Base-by-base conservation (phyloP, 495 filamentous ascomycete genomes). In the Podospora tetraspora region DNA sequence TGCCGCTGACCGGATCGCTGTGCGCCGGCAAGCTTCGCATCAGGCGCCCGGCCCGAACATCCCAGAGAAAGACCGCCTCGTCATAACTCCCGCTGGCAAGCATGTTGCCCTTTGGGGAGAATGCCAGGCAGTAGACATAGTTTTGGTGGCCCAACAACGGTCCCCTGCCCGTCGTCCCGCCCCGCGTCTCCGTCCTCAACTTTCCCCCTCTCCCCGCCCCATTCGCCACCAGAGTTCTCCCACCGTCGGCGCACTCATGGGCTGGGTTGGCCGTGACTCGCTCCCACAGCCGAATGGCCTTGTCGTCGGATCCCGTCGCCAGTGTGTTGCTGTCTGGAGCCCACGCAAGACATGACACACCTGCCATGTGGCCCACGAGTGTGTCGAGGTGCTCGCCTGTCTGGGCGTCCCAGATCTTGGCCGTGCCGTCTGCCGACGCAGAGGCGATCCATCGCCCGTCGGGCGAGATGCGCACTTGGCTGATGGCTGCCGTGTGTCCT, bases 61-160 rank as follows among this genome's bases (percentile, higher is more conserved):
- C 95, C 95, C 95, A 99, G 25, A 98, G 79, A 71, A 97, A 96
- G 0, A 99, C 91, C 10, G 96, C 95, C 82, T 99, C 95, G 73
- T 98, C 95, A 79, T 97, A 98, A 72, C 91, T 94, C 21, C 95
- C 96, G 67, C 91, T 94, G 52, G 91, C 95, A 21, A 99, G 86
- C 73, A 97, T 97, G 73, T 97, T 98, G 52, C 95, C 96, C 79
- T 97, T 97, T 1, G 96, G 95, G 19, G 91, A 92, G 78, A 97
- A 99, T 23, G 94, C 92, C 61, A 99, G 84, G 43, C 89, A 89
- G 78, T 94, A 97, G 59, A 99, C 89, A 81, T 97, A 97, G 75
- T 94, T 97, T 76, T 97, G 94, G 76, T 99, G 95, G 57, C 95
- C 94, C 32, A 88, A 78, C 70, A 97, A 83, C 9, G 91, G 88